Evolutionary conservation across 768 basidiomycete genomes (phyloP).

Genomic region (Sistotremastrum niveocremeum): DNA sequence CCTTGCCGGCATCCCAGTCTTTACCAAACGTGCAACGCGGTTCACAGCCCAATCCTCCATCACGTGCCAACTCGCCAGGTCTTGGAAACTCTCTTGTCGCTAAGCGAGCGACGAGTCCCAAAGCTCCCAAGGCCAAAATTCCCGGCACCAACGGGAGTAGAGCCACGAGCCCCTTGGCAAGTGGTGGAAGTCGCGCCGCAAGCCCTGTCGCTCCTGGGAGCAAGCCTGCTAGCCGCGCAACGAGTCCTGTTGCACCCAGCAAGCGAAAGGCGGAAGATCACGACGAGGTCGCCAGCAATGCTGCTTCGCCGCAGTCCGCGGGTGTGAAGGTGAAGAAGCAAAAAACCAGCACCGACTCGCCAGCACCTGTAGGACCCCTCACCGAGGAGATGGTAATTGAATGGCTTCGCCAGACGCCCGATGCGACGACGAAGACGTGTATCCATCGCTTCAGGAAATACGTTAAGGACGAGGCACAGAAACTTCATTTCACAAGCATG

Average conservation of each 20-base stretch:
- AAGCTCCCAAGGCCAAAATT: conserved; percentile 44
- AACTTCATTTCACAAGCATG: conserved; percentile 61
- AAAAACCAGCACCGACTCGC: conserved; percentile 24
- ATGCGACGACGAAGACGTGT: conserved; percentile 64
- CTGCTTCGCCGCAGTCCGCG: neutral
- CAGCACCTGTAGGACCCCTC: conserved; percentile 41
- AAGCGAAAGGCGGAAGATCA: conserved; percentile 50
- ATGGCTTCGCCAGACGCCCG: conserved; percentile 52
- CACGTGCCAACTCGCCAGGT: conserved; percentile 20
- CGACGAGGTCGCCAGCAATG: conserved; percentile 5
- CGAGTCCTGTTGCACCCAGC: conserved; percentile 21
- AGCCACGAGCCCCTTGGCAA: conserved; percentile 41
- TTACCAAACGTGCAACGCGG: conserved; percentile 11
- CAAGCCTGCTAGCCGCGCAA: conserved; percentile 29
- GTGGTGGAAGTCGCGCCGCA: conserved; percentile 32
- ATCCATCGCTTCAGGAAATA: conserved; percentile 71
- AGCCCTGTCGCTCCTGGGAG: conserved; percentile 31
- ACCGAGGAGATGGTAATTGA: conserved; percentile 56
- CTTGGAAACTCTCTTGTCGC: conserved; percentile 65
- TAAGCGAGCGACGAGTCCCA: conserved; percentile 76
- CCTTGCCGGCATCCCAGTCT: conserved; percentile 32
- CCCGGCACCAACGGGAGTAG: conserved; percentile 28
- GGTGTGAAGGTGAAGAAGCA: conserved; percentile 41
- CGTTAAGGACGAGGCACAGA: conserved; percentile 53
- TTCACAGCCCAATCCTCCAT: conserved; percentile 13